A percentile compares a stretch with the other conserved stretches of the same genome.
These are phyloP conservation scores for Zygosaccharomyces pseudorouxii DNA, from an alignment of 805 yeast species.

Conservation along the genomic window DNA sequence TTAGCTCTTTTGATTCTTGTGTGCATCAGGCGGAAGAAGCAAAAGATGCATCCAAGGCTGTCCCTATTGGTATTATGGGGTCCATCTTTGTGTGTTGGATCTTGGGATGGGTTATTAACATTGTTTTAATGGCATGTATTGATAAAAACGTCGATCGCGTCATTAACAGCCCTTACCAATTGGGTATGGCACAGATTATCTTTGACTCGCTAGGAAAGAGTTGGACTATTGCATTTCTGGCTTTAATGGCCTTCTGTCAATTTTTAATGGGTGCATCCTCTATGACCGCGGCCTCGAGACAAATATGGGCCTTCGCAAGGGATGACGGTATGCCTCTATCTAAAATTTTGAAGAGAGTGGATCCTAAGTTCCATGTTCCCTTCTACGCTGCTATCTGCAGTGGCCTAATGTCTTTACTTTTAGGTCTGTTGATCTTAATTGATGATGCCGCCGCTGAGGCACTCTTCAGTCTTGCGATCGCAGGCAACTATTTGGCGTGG, in stretches of 20 bases:
- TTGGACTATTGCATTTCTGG: conserved; percentile 64
- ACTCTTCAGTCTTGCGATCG: conserved; percentile 58
- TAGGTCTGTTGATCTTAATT: conserved; percentile 57
- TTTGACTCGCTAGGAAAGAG: conserved; percentile 56
- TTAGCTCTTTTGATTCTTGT: conserved; percentile 67
- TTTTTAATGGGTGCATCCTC: conserved; percentile 63
- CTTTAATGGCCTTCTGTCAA: conserved; percentile 53
- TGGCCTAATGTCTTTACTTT: conserved; percentile 42
- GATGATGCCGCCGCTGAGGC: conserved; percentile 61
- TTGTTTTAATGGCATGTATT: conserved; percentile 52
- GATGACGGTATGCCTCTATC: conserved; percentile 69
- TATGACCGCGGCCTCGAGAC: conserved; percentile 56
- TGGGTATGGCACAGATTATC: conserved; percentile 60
- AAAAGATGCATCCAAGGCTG: conserved; percentile 51
- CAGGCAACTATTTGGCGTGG: conserved; percentile 64
- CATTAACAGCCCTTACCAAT: conserved; percentile 44
- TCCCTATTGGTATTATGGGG: conserved; percentile 60
- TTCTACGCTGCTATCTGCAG: conserved; percentile 56
- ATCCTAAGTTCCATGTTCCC: conserved; percentile 53
- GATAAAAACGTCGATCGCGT: conserved; percentile 39
- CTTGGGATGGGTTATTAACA: conserved; percentile 53
- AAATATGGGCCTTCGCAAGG: conserved; percentile 68
- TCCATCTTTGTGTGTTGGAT: conserved; percentile 53
- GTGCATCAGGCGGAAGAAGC: conserved; percentile 73
- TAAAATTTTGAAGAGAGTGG: conserved; percentile 48